phyloP scores from a whole-genome alignment of 164 flowering plant species.

The Liquidambar formosana region DNA sequence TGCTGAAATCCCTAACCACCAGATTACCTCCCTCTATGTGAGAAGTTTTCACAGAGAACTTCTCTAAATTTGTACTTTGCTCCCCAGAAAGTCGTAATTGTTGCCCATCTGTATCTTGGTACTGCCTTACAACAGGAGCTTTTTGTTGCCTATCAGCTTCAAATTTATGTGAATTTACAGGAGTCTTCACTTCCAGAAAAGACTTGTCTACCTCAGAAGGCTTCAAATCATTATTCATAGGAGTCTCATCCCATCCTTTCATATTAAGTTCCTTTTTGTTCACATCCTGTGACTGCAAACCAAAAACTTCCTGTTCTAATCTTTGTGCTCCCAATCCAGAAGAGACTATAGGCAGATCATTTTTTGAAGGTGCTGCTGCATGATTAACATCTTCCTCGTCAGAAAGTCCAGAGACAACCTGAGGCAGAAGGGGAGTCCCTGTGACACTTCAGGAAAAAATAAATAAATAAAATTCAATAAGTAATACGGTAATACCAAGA shows the following conservation, averaged over 20 bases:
- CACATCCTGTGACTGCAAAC: constrained; percentile 13
- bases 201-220: constrained; percentile 16
- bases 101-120: constrained; percentile 11
- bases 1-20: constrained; percentile 8
- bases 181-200: constrained; percentile 16
- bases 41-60: constrained; percentile 19
- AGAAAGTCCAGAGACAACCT: constrained; percentile 21
- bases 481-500: background rate
- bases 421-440: constrained; percentile 31
- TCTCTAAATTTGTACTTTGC: constrained; percentile 18
- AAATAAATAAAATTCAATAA: constrained; percentile 14
- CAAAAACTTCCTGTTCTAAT: constrained; percentile 12
- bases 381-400: constrained; percentile 33
- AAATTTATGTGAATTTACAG: constrained; percentile 11
- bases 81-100: constrained; percentile 12
- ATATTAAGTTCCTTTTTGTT: constrained; percentile 14
- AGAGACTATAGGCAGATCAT: constrained; percentile 18
- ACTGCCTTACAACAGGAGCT: constrained; percentile 1
- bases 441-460: constrained; percentile 34
- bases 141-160: constrained; percentile 23
- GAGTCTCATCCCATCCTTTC: constrained; percentile 12
- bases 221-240: constrained; percentile 10
- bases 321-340: constrained; percentile 18
- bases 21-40: constrained; percentile 11
- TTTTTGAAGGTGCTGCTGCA: constrained; percentile 16